Base-by-base conservation (phyloP, 2,329 filamentous ascomycete species). In the Botrytis elliptica region DNA sequence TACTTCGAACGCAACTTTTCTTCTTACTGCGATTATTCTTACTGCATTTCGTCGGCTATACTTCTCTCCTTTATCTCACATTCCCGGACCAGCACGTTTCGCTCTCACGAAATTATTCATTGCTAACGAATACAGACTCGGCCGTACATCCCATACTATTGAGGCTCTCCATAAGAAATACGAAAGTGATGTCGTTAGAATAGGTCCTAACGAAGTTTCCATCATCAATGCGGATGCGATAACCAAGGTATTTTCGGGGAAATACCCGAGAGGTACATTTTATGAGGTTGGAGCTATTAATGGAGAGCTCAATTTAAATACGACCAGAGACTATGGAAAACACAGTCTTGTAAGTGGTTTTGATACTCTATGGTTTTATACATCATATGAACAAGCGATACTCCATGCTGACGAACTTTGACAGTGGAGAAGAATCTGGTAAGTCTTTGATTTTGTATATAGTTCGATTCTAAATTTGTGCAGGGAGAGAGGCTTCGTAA, bases 171-270 rank as follows among this genome's bases (percentile, higher is more conserved):
- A 81, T 69, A 68, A 77, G 16, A 29, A 76, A 55, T 80, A 80
- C 55, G 75, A 80, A 44, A 77, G 77, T 46, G 75, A 77, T 57
- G 70, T 77, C 22, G 57, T 77, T 2, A 73, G 76, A 29, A 74
- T 75, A 44, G 77, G 73, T 20, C 76, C 76, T 0, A 75, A 74
- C 59, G 73, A 77, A 25, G 79, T 81, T 1, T 79, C 79, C 63
- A 78, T 82, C 60, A 72, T 75, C 16, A 80, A 83, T 69, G 74
- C 67, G 7, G 75, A 77, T 40, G 74, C 75, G 5, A 52, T 76
- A 5, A 57, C 73, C 18, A 74, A 73, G 40, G 44, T 77, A 36
- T 77, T 72, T 55, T 62, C 29, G 25, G 75, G 75, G 5, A 76
- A 76, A 46, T 77, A 76, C 62, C 71, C 72, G 6, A 59, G 76